These are phyloP conservation scores for Entomortierella chlamydospora DNA, from an alignment of 192 early-diverging fungal species.

Conservation along the genomic window DNA sequence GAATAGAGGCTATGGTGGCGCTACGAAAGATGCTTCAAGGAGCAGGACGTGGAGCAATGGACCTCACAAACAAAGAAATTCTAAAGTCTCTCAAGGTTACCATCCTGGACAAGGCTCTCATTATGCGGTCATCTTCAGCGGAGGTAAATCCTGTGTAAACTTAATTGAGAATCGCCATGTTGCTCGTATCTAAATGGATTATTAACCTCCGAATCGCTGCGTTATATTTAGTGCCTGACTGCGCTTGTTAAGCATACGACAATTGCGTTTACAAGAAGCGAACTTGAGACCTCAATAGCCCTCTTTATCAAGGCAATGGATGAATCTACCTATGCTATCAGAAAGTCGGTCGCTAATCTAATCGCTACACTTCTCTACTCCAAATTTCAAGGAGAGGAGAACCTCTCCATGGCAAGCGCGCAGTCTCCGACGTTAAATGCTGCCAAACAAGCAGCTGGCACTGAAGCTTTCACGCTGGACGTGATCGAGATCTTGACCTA, in stretches of 20 bases:
- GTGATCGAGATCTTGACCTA: slow-evolving; percentile 77
- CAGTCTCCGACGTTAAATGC: slow-evolving; percentile 37
- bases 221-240: slow-evolving; percentile 59
- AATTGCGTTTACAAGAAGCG: slow-evolving; percentile 42
- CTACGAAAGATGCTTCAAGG: slow-evolving; percentile 75
- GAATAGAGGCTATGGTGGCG: slow-evolving; percentile 76
- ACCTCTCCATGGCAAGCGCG: slow-evolving; percentile 47
- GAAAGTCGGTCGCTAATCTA: slow-evolving; percentile 50
- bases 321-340: slow-evolving; percentile 51
- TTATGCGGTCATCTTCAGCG: slow-evolving; percentile 72
- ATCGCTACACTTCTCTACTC: slow-evolving; percentile 56
- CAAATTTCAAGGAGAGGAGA: slow-evolving; percentile 53
- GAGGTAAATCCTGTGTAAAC: slow-evolving; percentile 64
- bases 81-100: slow-evolving; percentile 72
- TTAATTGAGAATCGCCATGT: too few relatives aligned
- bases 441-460: slow-evolving; percentile 11
- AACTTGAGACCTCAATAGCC: slow-evolving; percentile 39
- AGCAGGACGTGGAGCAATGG: slow-evolving; percentile 77
- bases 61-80: slow-evolving; percentile 78
- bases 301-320: slow-evolving; percentile 57
- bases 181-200: too few relatives aligned
- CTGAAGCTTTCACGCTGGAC: slow-evolving; percentile 55
- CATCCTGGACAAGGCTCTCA: slow-evolving; percentile 76
- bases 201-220: too few relatives aligned
- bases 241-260: slow-evolving; percentile 61